phyloP scores from a whole-genome alignment of 305 asterid species.

The Solanum hybrid region DNA sequence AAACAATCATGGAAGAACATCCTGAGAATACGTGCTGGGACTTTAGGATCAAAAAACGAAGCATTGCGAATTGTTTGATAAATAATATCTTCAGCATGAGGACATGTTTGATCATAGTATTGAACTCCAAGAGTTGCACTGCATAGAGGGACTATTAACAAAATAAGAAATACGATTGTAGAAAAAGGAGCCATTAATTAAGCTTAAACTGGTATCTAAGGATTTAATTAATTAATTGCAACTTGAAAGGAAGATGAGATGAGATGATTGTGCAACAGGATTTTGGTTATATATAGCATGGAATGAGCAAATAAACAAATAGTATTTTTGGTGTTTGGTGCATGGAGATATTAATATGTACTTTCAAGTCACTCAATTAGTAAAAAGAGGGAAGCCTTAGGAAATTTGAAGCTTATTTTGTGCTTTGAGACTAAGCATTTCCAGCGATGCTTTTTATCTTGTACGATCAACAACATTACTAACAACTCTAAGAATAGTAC shows the following conservation, averaged over 20 bases:
- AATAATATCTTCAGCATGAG: conserved; percentile 55
- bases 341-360: conserved; percentile 10
- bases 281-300: conserved; percentile 19
- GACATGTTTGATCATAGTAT: conserved; percentile 58
- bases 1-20: conserved; percentile 88
- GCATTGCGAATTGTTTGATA: conserved; percentile 36
- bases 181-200: conserved; percentile 6
- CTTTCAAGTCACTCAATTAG: conserved; percentile 55
- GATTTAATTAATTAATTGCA: neutral
- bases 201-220: neutral
- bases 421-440: conserved; percentile 52
- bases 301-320: neutral
- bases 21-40: conserved; percentile 64
- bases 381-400: neutral
- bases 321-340: conserved; percentile 10
- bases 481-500: neutral
- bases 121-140: conserved; percentile 43
- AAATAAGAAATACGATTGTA: conserved; percentile 6
- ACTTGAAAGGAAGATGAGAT: neutral
- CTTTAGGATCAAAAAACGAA: conserved; percentile 37
- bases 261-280: conserved; percentile 9
- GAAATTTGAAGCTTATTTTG: conserved; percentile 17
- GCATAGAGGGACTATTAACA: conserved; percentile 15
- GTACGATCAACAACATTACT: neutral
- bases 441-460: conserved; percentile 13